These are phyloP conservation scores for Serendipita sp. DNA, from an alignment of 768 basidiomycete genomes.

Conservation along the genomic window DNA sequence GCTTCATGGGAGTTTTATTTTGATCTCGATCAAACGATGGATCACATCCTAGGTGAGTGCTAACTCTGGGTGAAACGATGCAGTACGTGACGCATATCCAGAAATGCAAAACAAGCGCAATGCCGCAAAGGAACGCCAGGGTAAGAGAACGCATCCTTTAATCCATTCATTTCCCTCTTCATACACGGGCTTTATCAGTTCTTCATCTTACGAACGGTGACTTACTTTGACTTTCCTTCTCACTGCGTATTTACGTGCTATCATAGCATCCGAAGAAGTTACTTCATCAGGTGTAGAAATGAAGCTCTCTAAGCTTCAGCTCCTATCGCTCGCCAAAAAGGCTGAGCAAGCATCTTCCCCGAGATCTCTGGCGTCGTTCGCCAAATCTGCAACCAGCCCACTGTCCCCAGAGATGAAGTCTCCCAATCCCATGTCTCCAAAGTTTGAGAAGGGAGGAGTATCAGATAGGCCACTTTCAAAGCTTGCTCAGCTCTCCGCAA, in stretches of 20 bases:
- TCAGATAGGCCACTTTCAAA: constrained; percentile 39
- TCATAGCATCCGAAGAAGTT: constrained; percentile 36
- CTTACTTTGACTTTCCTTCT: constrained; percentile 19
- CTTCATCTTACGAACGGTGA: background rate
- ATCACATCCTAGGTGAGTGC: constrained; percentile 55
- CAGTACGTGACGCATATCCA: constrained; percentile 17
- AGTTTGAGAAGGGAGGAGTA: constrained; percentile 12
- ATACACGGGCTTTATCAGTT: constrained; percentile 2
- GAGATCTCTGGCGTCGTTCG: constrained; percentile 12
- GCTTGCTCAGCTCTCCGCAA: constrained; percentile 47
- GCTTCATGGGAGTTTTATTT: constrained; percentile 81
- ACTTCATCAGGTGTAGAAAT: constrained; percentile 37
- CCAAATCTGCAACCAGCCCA: background rate
- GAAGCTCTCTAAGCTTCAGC: constrained; percentile 24
- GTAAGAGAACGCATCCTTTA: constrained; percentile 41
- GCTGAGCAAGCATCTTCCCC: constrained; percentile 27
- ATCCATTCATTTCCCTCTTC: constrained; percentile 12
- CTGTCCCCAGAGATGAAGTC: background rate
- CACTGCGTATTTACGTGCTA: constrained; percentile 13
- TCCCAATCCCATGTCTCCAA: constrained; percentile 10
- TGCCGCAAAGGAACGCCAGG: constrained; percentile 61
- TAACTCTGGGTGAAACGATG: background rate
- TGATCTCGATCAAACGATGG: constrained; percentile 58
- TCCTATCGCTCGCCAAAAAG: constrained; percentile 31
- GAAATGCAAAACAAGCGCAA: constrained; percentile 54